These are phyloP conservation scores for Xylaria digitata DNA, from an alignment of 2,329 filamentous ascomycete genomes.

Conservation along the genomic window DNA sequence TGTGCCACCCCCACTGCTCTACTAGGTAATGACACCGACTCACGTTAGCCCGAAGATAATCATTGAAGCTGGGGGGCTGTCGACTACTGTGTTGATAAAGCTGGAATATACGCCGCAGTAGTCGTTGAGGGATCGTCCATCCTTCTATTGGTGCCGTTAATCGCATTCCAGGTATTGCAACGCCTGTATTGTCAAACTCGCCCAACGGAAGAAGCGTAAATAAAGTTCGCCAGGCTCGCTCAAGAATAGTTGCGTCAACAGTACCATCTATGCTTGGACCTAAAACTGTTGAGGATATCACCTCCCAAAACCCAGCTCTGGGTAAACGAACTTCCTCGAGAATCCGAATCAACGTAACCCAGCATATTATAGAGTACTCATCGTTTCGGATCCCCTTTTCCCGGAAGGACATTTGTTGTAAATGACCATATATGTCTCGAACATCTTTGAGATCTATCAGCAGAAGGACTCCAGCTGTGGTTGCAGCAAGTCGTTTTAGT, in stretches of 20 bases:
- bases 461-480: constrained; percentile 56
- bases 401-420: constrained; percentile 58
- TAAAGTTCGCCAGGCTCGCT: constrained; percentile 67
- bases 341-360: constrained; percentile 68
- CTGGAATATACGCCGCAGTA: constrained; percentile 68
- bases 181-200: constrained; percentile 68
- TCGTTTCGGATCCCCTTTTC: constrained; percentile 65
- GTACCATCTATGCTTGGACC: constrained; percentile 51
- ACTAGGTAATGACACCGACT: constrained; percentile 72
- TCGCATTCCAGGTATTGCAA: constrained; percentile 56
- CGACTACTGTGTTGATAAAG: constrained; percentile 66
- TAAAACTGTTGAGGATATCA: constrained; percentile 60
- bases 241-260: constrained; percentile 61
- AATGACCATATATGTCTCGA: constrained; percentile 59
- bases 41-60: constrained; percentile 70
- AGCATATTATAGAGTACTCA: constrained; percentile 61
- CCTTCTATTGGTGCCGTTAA: constrained; percentile 61
- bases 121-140: constrained; percentile 68
- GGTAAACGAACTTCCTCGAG: constrained; percentile 63
- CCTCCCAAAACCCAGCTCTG: constrained; percentile 70
- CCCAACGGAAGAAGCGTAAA: constrained; percentile 71
- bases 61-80: constrained; percentile 72
- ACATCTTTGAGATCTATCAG: constrained; percentile 57
- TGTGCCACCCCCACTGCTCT: constrained; percentile 73
- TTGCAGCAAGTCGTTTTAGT: constrained; percentile 57